phyloP scores from a whole-genome alignment of 148 eudicot genomes.

The Rhododendron vialii region DNA sequence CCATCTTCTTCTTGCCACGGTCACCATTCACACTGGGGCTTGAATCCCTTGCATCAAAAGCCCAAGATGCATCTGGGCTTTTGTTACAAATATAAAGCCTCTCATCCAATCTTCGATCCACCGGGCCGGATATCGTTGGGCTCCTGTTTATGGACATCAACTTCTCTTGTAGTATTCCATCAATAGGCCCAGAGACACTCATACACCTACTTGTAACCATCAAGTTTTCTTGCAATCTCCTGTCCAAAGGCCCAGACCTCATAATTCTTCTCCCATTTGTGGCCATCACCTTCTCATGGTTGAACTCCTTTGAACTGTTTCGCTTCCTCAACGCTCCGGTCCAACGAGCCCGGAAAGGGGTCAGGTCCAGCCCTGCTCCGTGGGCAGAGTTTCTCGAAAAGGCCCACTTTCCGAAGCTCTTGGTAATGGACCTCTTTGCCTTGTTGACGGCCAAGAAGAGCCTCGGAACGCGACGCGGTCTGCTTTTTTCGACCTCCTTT shows the following conservation, averaged over 20 bases:
- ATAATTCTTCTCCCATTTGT: conserved; percentile 11
- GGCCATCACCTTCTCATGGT: conserved; percentile 4
- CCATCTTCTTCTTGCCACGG: conserved; percentile 9
- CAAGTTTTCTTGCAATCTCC: conserved; percentile 14
- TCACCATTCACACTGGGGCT: conserved; percentile 17
- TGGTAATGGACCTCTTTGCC: conserved; percentile 23
- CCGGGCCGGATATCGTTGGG: conserved; percentile 5
- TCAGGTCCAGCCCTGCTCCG: neutral
- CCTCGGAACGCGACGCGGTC: conserved; percentile 1
- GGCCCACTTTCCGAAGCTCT: conserved; percentile 13
- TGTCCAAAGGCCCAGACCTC: conserved; percentile 40
- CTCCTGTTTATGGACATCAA: conserved; percentile 12
- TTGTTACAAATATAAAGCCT: neutral
- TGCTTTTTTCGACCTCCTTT: conserved; percentile 5
- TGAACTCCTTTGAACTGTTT: conserved; percentile 6
- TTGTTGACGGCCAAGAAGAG: conserved; percentile 24
- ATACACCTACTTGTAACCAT: conserved; percentile 17
- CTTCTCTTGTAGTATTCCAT: conserved; percentile 18
- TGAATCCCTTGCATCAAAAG: conserved; percentile 5
- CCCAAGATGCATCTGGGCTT: conserved; percentile 17
- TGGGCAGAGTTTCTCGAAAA: neutral
- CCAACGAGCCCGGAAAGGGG: conserved; percentile 21
- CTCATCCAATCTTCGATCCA: neutral
- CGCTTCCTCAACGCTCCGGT: conserved; percentile 11
- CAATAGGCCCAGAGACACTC: conserved; percentile 34